Evolutionary conservation across 228 moss, liverwort and hornwort species (phyloP).

Genomic region (Sphagnum fallax): DNA sequence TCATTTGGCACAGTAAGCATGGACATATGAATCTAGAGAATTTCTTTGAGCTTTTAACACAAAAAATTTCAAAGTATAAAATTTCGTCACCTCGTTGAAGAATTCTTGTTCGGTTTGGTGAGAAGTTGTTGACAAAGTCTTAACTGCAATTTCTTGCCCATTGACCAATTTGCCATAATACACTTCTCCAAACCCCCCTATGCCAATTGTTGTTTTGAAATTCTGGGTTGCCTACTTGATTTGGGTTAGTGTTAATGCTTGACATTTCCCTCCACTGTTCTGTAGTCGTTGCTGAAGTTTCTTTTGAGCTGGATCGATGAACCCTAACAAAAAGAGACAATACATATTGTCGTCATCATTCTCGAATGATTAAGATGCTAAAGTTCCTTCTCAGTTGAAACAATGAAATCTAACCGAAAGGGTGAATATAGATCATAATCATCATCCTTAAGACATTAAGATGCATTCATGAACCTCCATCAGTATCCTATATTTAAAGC

Average conservation of each 20-base stretch:
- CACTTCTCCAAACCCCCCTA: slow-evolving; percentile 56
- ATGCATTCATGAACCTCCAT: no score
- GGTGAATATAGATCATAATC: no score
- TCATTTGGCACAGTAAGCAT: background rate
- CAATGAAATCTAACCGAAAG: no score
- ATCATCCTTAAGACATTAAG: no score
- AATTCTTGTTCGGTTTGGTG: slow-evolving; percentile 58
- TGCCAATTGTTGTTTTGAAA: slow-evolving; percentile 35
- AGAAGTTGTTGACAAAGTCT: slow-evolving; percentile 42
- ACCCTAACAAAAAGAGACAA: background rate
- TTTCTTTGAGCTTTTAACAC: no score
- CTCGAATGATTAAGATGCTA: no score
- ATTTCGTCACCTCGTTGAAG: slow-evolving; percentile 39
- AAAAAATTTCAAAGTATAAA: background rate
- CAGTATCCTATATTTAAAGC: no score
- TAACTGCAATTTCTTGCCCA: slow-evolving; percentile 51
- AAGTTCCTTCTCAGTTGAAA: no score
- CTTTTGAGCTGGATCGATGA: slow-evolving; percentile 12
- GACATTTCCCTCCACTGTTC: slow-evolving; percentile 16
- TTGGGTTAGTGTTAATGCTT: slow-evolving; percentile 19
- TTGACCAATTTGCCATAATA: slow-evolving; percentile 47
- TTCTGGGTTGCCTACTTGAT: slow-evolving; percentile 39
- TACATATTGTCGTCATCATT: no score
- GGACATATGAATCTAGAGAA: background rate
- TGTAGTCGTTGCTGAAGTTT: slow-evolving; percentile 21